Evolutionary conservation across 176 grass and related monocot genomes (phyloP).

Genomic region (Oryza nivara): DNA sequence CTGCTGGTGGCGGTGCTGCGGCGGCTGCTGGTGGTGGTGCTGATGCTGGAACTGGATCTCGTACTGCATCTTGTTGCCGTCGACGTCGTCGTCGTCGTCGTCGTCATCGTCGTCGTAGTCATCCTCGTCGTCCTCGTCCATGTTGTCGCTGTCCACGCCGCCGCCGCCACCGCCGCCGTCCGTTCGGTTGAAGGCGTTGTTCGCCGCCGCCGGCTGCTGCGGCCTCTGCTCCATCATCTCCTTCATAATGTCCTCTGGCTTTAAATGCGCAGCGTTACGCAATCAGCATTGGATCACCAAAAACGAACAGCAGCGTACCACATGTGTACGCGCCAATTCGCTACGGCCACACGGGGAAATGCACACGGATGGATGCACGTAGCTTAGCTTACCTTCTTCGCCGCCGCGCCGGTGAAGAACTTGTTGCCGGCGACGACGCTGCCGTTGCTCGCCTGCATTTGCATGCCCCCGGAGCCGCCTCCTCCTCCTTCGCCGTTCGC

Average conservation of each 20-base stretch:
- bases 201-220: slow-evolving; percentile 35
- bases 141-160: slow-evolving; percentile 58
- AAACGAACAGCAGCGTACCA: slow-evolving; percentile 51
- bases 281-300: slow-evolving; percentile 69
- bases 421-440: slow-evolving; percentile 40
- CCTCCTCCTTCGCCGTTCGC: slow-evolving; percentile 15
- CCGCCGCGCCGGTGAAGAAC: slow-evolving; percentile 34
- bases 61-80: slow-evolving; percentile 80
- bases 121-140: slow-evolving; percentile 64
- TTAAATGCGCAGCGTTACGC: slow-evolving; percentile 67
- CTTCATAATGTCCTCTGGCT: slow-evolving; percentile 95
- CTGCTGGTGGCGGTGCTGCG: slow-evolving; percentile 57
- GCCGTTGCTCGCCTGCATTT: slow-evolving; percentile 61
- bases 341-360: slow-evolving; percentile 35
- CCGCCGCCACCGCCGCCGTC: slow-evolving; percentile 49
- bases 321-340: slow-evolving; percentile 51
- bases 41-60: slow-evolving; percentile 83
- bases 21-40: slow-evolving; percentile 34
- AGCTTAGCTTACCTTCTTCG: slow-evolving; percentile 43
- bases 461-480: slow-evolving; percentile 40
- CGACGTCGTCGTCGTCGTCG: slow-evolving; percentile 61
- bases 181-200: slow-evolving; percentile 63
- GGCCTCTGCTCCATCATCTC: slow-evolving; percentile 66
- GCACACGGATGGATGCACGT: slow-evolving; percentile 24
- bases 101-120: slow-evolving; percentile 53